Percentiles rank a stretch among this genome's conserved stretches.
These are phyloP conservation scores for Astraeus odoratus DNA, from an alignment of 768 basidiomycete species.

Conservation along the genomic window DNA sequence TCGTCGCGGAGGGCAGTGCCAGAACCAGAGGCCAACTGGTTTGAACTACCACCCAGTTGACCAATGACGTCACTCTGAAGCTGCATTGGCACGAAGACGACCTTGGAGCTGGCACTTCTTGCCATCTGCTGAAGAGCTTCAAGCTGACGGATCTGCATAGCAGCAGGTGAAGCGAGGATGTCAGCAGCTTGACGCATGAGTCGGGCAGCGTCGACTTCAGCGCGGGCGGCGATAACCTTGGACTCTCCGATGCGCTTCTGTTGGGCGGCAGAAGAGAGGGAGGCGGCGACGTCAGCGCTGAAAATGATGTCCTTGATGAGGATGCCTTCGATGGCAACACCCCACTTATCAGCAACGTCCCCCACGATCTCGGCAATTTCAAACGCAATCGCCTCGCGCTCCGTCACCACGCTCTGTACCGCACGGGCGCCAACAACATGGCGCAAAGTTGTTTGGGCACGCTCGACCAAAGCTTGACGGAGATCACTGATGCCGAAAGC, in stretches of 20 bases:
- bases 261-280: conserved; percentile 90
- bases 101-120: conserved; percentile 80
- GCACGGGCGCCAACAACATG: conserved; percentile 94
- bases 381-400: conserved; percentile 92
- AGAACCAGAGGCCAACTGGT: conserved; percentile 18
- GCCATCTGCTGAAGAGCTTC: conserved; percentile 97
- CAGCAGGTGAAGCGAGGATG: conserved; percentile 88
- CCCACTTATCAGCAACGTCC: conserved; percentile 92
- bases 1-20: conserved; percentile 17
- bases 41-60: conserved; percentile 31
- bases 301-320: conserved; percentile 95
- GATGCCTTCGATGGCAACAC: conserved; percentile 93
- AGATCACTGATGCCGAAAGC: conserved; percentile 92
- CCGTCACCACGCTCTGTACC: conserved; percentile 94
- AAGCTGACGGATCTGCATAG: conserved; percentile 97
- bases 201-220: conserved; percentile 91
- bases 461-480: conserved; percentile 75
- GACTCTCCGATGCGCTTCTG: conserved; percentile 96
- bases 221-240: conserved; percentile 93
- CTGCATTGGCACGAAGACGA: conserved; percentile 93
- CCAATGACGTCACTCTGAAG: conserved; percentile 66
- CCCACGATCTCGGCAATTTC: conserved; percentile 97
- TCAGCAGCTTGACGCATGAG: conserved; percentile 97
- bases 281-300: conserved; percentile 82
- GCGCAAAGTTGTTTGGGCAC: conserved; percentile 91